Conservation (phyloP, 805 yeast genomes). For the Schizosaccharomyces lindneri region DNA sequence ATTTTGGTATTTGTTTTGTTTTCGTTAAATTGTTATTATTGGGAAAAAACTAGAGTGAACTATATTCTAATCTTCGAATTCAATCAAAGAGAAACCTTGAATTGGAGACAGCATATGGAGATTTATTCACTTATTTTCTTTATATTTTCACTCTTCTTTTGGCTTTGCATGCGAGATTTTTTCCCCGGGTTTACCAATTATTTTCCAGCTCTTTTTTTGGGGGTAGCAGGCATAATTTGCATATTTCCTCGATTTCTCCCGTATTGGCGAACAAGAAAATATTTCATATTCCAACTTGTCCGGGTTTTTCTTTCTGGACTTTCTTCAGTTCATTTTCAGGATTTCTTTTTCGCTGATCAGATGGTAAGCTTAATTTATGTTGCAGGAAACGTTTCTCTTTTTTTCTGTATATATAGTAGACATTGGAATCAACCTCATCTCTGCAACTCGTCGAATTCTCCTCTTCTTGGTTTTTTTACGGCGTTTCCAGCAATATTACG, state of each 20-base stretch:
- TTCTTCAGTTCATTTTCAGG: conserved; percentile 86
- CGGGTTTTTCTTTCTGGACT: conserved; percentile 59
- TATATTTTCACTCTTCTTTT: conserved; percentile 32
- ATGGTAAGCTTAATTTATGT: conserved; percentile 74
- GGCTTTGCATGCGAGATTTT: conserved; percentile 52
- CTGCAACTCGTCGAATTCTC: conserved; percentile 62
- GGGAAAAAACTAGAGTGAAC: conserved; percentile 56
- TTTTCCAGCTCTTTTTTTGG: conserved; percentile 62
- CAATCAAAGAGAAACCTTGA: conserved; percentile 38
- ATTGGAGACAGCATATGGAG: conserved; percentile 39
- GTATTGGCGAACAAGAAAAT: conserved; percentile 39
- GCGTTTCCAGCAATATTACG: conserved; percentile 80
- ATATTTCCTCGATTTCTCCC: conserved; percentile 37
- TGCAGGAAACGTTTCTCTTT: conserved; percentile 60
- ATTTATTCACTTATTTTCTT: conserved; percentile 37
- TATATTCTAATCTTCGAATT: conserved; percentile 84
- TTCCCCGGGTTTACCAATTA: conserved; percentile 49
- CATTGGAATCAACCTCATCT: conserved; percentile 30
- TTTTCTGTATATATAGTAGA: conserved; percentile 50
- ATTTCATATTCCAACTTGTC: conserved; percentile 51
- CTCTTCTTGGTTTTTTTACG: conserved; percentile 58
- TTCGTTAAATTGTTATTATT: conserved; percentile 42
- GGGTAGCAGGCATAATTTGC: conserved; percentile 22
- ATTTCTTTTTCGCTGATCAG: conserved; percentile 80
- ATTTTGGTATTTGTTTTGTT: conserved; percentile 37